These are phyloP conservation scores for Kwoniella shandongensis DNA, from an alignment of 768 basidiomycete genomes.

Conservation along the genomic window DNA sequence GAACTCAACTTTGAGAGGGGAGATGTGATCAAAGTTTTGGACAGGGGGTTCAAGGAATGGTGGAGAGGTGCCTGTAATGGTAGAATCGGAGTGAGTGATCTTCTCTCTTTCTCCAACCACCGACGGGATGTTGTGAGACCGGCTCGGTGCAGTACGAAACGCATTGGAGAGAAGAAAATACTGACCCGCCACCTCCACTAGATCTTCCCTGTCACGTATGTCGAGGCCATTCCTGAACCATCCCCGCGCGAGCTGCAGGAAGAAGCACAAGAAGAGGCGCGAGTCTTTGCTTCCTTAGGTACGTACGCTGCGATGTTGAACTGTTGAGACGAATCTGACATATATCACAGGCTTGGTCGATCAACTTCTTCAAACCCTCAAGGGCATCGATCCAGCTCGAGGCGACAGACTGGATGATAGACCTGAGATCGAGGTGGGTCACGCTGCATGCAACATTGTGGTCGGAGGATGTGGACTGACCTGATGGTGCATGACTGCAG, in stretches of 20 bases:
- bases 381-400: constrained; percentile 68
- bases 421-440: constrained; percentile 76
- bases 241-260: constrained; percentile 70
- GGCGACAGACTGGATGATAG: constrained; percentile 81
- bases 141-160: too few species aligned
- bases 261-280: constrained; percentile 83
- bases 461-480: background rate
- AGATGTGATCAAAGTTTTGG: constrained; percentile 91
- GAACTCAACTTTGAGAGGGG: constrained; percentile 90
- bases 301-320: background rate
- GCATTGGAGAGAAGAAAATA: background rate
- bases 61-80: constrained; percentile 91
- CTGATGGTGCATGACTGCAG: constrained; percentile 55
- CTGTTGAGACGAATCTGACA: background rate
- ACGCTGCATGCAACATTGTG: background rate
- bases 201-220: constrained; percentile 96
- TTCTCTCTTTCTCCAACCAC: background rate
- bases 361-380: constrained; percentile 60
- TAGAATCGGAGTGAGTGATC: constrained; percentile 58
- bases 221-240: constrained; percentile 72
- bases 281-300: constrained; percentile 66
- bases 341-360: constrained; percentile 44
- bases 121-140: background rate
- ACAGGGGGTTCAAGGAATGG: constrained; percentile 93
- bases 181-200: constrained; percentile 16